A percentile compares a stretch with the other conserved stretches of the same genome.
Evolutionary conservation across 257 asterid genomes (phyloP).

Genomic region (Solanum medicagineum): DNA sequence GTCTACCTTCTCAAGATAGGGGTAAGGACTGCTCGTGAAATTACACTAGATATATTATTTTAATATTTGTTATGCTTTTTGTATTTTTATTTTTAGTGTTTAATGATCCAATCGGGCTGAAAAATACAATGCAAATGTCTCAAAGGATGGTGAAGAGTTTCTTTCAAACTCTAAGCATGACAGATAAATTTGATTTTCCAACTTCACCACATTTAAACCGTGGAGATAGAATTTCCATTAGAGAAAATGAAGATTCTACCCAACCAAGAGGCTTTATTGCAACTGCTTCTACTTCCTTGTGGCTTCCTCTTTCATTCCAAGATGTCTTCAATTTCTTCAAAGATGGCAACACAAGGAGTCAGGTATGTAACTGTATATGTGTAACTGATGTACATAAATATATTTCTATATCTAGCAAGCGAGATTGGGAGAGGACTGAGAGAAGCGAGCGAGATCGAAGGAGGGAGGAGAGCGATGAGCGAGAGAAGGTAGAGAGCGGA

Average conservation of each 20-base stretch:
- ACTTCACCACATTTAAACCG: slow-evolving; percentile 15
- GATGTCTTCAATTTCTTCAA: slow-evolving; percentile 38
- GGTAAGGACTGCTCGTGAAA: background rate
- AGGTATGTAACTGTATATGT: slow-evolving; percentile 17
- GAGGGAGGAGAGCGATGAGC: too few relatives aligned
- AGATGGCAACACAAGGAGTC: slow-evolving; percentile 37
- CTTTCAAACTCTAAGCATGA: slow-evolving; percentile 33
- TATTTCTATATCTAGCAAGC: too few relatives aligned
- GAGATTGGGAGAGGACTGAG: too few relatives aligned
- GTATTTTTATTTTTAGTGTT: slow-evolving; percentile 17
- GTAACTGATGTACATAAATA: too few relatives aligned
- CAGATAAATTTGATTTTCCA: slow-evolving; percentile 26
- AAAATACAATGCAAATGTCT: slow-evolving; percentile 40
- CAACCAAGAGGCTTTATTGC: slow-evolving; percentile 35
- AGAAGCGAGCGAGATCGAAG: too few relatives aligned
- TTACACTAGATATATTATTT: background rate
- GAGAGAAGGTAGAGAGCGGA: too few relatives aligned
- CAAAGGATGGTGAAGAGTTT: slow-evolving; percentile 59
- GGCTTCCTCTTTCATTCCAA: slow-evolving; percentile 43
- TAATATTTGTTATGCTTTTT: background rate
- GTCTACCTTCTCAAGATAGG: background rate
- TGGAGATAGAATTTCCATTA: slow-evolving; percentile 37
- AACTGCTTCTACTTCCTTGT: slow-evolving; percentile 43
- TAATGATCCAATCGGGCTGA: slow-evolving; percentile 27
- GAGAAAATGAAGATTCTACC: slow-evolving; percentile 16